Evolutionary conservation across 2,329 filamentous ascomycete species (phyloP), one percentile per base, ranked within the genome.

Genomic region (Ceratocystis eucalypticola): DNA sequence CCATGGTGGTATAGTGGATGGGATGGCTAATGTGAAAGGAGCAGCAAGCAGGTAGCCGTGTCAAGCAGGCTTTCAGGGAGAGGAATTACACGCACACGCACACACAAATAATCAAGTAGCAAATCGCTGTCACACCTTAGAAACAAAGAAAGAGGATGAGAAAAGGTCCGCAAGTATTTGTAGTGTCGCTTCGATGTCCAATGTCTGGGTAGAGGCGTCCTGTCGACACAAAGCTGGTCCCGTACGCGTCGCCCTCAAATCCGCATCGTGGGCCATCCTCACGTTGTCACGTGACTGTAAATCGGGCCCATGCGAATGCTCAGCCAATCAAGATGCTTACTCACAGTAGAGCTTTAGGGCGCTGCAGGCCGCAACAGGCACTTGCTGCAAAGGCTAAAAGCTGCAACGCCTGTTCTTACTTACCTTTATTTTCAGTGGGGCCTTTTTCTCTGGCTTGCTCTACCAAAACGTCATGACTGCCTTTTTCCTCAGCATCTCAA

Each of bases 1-100:
- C 67, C 69, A 69, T 69, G 48, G 46, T 55, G 45, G 59, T 64
- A 5, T 28, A n/a, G 12, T 33, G 30, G 30, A 37, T 37, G 22
- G 8, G 37, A 37, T 37, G 37, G 37, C 37, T 37, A 37, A 37
- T 12, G 37, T 37, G 37, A 37, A 37, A 37, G 4, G 37, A 37
- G 37, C 37, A 37, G 10, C 8, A 37, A 22, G n/a, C 45, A 57
- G 20, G 57, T 5, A 45, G 61, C 61, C 61, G 30, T 17, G 61
- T 62, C 15, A 4, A 37, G 37, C 37, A 8, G 37, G 10, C 37
- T 37, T 37, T 37, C 10, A 37, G 37, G 37, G 37, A 37, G 37
- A 37, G 8, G 37, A 1, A 37, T 37, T 37, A 37, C 37, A 37
- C 5, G 5, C 37, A 37, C 33, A 10, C 1, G 5, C 10, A 37